These are phyloP conservation scores for Saccharomycopsis selenospora DNA, from an alignment of 805 yeast species.

Conservation along the genomic window DNA sequence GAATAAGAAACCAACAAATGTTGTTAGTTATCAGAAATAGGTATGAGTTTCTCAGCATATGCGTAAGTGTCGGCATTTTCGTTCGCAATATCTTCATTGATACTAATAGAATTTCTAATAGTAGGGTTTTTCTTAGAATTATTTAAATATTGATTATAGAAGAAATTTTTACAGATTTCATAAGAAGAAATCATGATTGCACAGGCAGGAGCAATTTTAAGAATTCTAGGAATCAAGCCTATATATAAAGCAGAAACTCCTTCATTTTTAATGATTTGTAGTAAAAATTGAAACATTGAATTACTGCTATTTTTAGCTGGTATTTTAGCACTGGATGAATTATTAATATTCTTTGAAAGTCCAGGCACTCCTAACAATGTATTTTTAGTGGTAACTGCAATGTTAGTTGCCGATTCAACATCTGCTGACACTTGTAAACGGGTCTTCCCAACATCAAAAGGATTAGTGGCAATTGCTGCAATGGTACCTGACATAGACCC, in stretches of 20 bases:
- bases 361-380: no score
- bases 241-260: conserved; percentile 81
- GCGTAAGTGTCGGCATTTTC: not conserved
- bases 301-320: conserved; percentile 27
- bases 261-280: conserved; percentile 57
- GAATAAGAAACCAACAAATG: conserved; percentile 4
- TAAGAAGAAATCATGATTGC: conserved; percentile 97
- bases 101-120: not conserved
- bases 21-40: conserved; percentile 8
- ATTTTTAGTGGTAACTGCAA: conserved; percentile 22
- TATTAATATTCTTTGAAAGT: conserved; percentile 10
- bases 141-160: conserved; percentile 22
- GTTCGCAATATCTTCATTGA: not conserved
- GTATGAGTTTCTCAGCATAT: not conserved
- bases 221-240: conserved; percentile 77
- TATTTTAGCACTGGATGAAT: conserved; percentile 6
- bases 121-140: not conserved
- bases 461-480: conserved; percentile 85
- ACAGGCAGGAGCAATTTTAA: conserved; percentile 94
- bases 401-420: conserved; percentile 24
- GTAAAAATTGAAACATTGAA: conserved; percentile 63
- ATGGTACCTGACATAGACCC: conserved; percentile 80
- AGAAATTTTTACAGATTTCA: conserved; percentile 72
- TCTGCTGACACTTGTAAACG: conserved; percentile 65
- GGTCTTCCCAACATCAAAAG: conserved; percentile 96